Conservation (phyloP, 1,139 yeast species). For the Yamadazyma sp. region DNA sequence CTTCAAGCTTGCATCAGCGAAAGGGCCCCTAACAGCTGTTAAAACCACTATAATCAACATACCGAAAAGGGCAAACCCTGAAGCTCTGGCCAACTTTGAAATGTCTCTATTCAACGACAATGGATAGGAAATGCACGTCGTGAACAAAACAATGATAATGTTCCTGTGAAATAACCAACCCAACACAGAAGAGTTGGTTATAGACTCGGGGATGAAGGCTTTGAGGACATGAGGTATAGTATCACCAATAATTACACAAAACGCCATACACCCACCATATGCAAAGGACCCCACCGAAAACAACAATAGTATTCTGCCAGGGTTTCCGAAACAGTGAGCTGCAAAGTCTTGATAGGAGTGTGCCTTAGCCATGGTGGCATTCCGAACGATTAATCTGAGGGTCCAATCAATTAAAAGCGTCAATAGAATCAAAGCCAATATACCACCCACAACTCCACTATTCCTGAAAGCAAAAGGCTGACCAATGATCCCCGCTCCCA, state of each 20-base stretch:
- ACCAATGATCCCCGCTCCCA: constrained; percentile 95
- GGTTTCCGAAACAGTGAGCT: constrained; percentile 69
- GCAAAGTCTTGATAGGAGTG: constrained; percentile 87
- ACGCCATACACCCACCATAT: constrained; percentile 92
- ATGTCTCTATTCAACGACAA: constrained; percentile 79
- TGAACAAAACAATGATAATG: constrained; percentile 64
- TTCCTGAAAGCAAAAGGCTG: constrained; percentile 87
- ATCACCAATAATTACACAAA: constrained; percentile 92
- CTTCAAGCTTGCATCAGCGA: constrained; percentile 45
- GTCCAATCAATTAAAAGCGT: constrained; percentile 90
- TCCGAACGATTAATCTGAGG: constrained; percentile 69
- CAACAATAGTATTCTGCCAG: constrained; percentile 68
- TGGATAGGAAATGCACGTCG: constrained; percentile 77
- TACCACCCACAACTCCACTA: constrained; percentile 77
- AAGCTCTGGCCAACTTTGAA: constrained; percentile 82
- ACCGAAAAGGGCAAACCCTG: constrained; percentile 81
- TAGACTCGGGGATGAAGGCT: constrained; percentile 58
- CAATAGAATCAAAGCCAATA: constrained; percentile 56
- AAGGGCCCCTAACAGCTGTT: constrained; percentile 75
- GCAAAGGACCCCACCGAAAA: constrained; percentile 86
- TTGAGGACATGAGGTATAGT: constrained; percentile 87
- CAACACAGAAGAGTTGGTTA: constrained; percentile 36
- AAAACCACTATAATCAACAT: constrained; percentile 77
- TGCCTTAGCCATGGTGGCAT: constrained; percentile 74
- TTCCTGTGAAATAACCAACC: constrained; percentile 63